Percentiles rank a stretch among this genome's conserved stretches.
phyloP scores from a whole-genome alignment of 306 rosid species.

The Lathyrus oleraceus region DNA sequence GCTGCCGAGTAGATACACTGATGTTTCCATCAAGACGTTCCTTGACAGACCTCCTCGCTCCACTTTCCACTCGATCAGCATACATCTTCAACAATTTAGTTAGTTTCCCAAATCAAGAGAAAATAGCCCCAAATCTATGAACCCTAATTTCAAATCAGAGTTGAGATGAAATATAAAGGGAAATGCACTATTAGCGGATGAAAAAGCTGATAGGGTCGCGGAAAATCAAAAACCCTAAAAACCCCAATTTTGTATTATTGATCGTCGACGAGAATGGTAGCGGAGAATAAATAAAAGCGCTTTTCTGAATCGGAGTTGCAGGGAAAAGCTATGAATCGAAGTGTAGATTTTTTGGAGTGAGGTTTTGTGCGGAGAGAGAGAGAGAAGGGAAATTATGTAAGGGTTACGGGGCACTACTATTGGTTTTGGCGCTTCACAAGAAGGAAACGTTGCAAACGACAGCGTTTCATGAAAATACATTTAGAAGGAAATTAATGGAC shows the following conservation, averaged over 20 bases:
- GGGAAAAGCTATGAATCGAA: background rate
- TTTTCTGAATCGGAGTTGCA: background rate
- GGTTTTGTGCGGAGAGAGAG: slow-evolving; percentile 5
- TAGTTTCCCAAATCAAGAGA: slow-evolving; percentile 4
- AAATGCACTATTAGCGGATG: slow-evolving; percentile 9
- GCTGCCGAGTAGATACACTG: slow-evolving; percentile 50
- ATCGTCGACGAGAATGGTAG: background rate
- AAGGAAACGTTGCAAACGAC: too few relatives aligned
- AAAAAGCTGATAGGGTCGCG: slow-evolving; percentile 9
- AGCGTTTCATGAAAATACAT: too few relatives aligned
- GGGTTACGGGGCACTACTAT: background rate
- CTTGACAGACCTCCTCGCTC: slow-evolving; percentile 70
- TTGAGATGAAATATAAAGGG: slow-evolving; percentile 9
- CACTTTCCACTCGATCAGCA: slow-evolving; percentile 87
- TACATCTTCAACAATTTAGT: slow-evolving; percentile 56
- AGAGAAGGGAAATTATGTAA: background rate
- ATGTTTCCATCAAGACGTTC: slow-evolving; percentile 80
- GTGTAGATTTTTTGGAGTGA: background rate
- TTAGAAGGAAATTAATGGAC: too few relatives aligned
- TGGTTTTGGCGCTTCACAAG: too few relatives aligned
- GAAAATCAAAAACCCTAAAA: slow-evolving; percentile 42
- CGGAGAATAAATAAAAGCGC: background rate
- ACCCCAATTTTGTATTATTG: background rate
- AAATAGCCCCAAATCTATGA: slow-evolving; percentile 33
- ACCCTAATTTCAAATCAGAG: slow-evolving; percentile 39